These are phyloP conservation scores for Diaporthe vexans DNA, from an alignment of 2,329 filamentous ascomycete genomes.

Conservation along the genomic window DNA sequence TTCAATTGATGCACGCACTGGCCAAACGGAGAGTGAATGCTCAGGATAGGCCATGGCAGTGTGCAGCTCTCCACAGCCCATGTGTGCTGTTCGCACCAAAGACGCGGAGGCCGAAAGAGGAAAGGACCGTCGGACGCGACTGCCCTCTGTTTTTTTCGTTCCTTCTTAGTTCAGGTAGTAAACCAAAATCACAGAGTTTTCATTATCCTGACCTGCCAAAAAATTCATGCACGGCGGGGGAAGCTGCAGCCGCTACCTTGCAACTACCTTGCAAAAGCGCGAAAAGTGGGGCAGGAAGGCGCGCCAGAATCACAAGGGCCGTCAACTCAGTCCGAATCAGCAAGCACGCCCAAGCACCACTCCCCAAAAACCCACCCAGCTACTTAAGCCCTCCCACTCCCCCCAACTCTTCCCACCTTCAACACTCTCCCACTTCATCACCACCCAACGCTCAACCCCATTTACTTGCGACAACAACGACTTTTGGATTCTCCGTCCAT, in stretches of 20 bases:
- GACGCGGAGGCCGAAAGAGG: too few species aligned
- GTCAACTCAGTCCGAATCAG: neutral
- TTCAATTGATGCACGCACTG: neutral
- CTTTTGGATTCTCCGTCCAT: slow-evolving; percentile 44
- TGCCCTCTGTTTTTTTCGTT: too few species aligned
- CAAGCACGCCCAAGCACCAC: too few species aligned
- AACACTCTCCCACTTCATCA: slow-evolving; percentile 60
- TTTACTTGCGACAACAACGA: slow-evolving; percentile 45
- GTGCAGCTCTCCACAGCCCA: neutral
- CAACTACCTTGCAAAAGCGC: neutral
- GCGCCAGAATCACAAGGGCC: slow-evolving; percentile 47
- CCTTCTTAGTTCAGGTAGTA: too few species aligned
- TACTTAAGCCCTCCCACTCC: slow-evolving; percentile 52
- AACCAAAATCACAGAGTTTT: too few species aligned
- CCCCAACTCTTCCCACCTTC: slow-evolving; percentile 61
- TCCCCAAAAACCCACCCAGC: too few species aligned
- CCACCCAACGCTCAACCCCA: slow-evolving; percentile 51
- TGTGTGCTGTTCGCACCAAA: neutral
- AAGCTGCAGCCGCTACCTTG: neutral
- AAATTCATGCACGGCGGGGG: neutral
- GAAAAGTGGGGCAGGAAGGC: too few species aligned
- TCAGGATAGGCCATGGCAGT: neutral
- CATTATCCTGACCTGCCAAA: neutral
- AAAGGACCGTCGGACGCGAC: too few species aligned
- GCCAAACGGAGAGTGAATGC: neutral